Base-by-base conservation (phyloP, 805 yeast genomes). In the Clavispora vitiphila region DNA sequence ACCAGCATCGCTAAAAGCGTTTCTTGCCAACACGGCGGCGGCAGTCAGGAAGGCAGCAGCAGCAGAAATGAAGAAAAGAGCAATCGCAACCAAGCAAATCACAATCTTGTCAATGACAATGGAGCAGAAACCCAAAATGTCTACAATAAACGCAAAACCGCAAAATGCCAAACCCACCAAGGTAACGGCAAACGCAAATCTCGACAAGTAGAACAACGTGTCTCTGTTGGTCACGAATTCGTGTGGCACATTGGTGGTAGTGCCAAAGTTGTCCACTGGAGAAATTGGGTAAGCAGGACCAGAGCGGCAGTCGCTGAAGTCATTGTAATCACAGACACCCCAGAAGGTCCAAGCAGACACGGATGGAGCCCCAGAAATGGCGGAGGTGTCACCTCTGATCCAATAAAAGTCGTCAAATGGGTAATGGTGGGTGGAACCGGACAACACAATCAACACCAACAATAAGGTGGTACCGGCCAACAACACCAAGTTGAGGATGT, bases 281-380 rank as follows among this genome's bases (percentile, higher is more conserved):
- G 95, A 85, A 58, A 89, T 79, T 34, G 96, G 88, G 64, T 73
- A 81, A n/a, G 86, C 97, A 15, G 96, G 84, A 11, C 80, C 77
- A 34, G 72, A 59, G 35, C 62, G 58, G 55, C 74, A 74, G 16
- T 61, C 44, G 34, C 78, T 61, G 65, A 88, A 88, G 61, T 79
- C 71, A 34, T 57, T 48, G 41, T 77, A 76, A 48, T 74, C 71
- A 61, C 87, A 81, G 35, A 83, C 71, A 48, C 83, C 81, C 76
- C 91, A 90, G 62, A 78, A 77, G 9, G 90, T 84, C 96, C 96
- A 90, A 54, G 90, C 79, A 3, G 87, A 69, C 12, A 62, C 57
- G 27, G 59, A 60, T 22, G 73, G 65, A 7, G 84, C 83, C 34
- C 69, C 60, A 50, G 71, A 41, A 43, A 82, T 76, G 31, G 60